Evolutionary conservation across 1,284 basidiomycete genomes (phyloP), one percentile per base, ranked within the genome.

Genomic region (Tausonia pullulans): DNA sequence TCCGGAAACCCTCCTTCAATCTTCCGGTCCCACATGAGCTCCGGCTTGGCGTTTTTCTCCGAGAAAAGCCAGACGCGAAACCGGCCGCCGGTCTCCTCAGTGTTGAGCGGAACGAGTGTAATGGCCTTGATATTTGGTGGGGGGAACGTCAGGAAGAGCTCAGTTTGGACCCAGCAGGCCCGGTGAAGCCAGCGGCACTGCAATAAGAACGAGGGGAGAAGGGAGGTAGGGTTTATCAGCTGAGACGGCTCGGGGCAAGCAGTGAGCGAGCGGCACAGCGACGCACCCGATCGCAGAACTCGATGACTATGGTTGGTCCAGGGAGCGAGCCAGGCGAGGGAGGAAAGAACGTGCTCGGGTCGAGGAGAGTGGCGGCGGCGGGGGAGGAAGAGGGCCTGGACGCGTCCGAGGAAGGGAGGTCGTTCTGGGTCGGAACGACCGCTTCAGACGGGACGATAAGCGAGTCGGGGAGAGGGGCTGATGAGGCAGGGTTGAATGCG

Each of bases 1-100:
- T 95, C 92, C 0, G 92, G 92, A 72, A 96, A 96, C 0, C 88
- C 87, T 44, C 88, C 88, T 74, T 93, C 88, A 88, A 78, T 72
- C 72, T 78, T 77, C 0, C 77, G 56, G 64, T 78, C 77, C 77
- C 76, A 77, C 1, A 72, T 71, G 7, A 76, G 64, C 11, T 76
- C 74, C 3, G 74, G 73, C 16, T 75, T 55, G 3, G 65, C 69
- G 16, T 77, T 39, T 73, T 73, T 70, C 8, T 65, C 56, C 13
- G 41, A 49, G 49, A 81, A 81, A 43, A 94, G 75, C 91, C 91
- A 95, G 14, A 94, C 84, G 41, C 91, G 82, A 74, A 95, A 96
- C 41, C 90, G 81, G 39, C 91, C 91, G 48, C 84, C 87, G 6
- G 90, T 88, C 69, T 92, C 90, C 14, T 88, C 87, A 14, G 84